These are phyloP conservation scores for Fraxinus pennsylvanica DNA, from an alignment of 257 asterid species.

Conservation along the genomic window DNA sequence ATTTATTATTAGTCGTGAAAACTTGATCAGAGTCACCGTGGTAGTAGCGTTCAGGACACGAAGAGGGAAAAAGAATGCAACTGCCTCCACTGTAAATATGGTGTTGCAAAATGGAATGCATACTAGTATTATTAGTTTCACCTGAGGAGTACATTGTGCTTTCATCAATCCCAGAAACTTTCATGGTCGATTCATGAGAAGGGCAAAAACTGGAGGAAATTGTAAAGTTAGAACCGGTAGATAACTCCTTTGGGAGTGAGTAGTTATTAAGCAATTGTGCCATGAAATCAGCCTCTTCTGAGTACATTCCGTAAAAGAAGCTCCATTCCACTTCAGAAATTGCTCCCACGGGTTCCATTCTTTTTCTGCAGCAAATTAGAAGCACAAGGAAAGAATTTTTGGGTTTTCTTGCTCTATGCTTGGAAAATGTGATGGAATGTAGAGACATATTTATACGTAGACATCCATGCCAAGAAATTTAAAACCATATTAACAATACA, in stretches of 20 bases:
- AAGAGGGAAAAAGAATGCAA: constrained; percentile 28
- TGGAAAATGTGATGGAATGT: constrained; percentile 12
- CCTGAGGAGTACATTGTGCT: constrained; percentile 26
- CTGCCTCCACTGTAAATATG: constrained; percentile 16
- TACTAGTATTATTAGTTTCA: constrained; percentile 11
- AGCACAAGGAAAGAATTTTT: background rate
- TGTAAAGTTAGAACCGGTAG: constrained; percentile 25
- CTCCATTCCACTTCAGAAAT: constrained; percentile 48
- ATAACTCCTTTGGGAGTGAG: constrained; percentile 40
- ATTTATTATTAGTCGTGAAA: constrained; percentile 19
- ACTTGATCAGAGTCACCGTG: constrained; percentile 27
- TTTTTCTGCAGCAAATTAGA: background rate
- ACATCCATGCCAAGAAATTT: background rate
- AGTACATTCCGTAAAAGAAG: constrained; percentile 42
- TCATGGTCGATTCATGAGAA: constrained; percentile 20
- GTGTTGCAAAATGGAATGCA: constrained; percentile 34
- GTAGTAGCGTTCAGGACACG: constrained; percentile 31
- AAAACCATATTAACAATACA: background rate
- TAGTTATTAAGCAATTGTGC: constrained; percentile 46
- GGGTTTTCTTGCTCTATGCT: constrained; percentile 18
- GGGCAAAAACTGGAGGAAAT: constrained; percentile 33
- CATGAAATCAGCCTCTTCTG: constrained; percentile 64
- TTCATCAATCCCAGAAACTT: constrained; percentile 24
- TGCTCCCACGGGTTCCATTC: constrained; percentile 49
- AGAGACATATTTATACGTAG: constrained; percentile 41